Conservation (phyloP, 2,329 filamentous ascomycete genomes). For the Paramyrothecium sp. region DNA sequence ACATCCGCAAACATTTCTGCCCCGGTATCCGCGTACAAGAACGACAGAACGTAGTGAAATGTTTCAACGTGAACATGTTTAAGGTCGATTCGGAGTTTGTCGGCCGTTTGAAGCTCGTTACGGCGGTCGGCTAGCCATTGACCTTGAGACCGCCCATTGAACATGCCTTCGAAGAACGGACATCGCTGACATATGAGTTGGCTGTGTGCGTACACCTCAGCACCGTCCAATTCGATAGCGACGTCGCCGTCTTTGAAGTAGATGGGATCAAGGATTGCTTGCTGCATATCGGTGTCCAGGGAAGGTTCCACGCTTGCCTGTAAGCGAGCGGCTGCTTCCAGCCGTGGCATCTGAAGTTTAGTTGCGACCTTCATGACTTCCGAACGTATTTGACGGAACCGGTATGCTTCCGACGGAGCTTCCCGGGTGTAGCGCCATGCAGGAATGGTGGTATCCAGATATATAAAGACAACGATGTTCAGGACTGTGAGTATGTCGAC, state of each 20-base stretch:
- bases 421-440: conserved; percentile 81
- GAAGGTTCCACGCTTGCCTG: conserved; percentile 65
- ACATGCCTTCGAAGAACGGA: conserved; percentile 89
- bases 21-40: conserved; percentile 82
- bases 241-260: conserved; percentile 83
- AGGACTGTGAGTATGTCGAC: conserved; percentile 77
- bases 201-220: conserved; percentile 74
- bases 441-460: conserved; percentile 77
- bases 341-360: conserved; percentile 64
- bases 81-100: conserved; percentile 70
- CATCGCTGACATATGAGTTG: conserved; percentile 78
- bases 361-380: conserved; percentile 88
- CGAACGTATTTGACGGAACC: conserved; percentile 75
- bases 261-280: conserved; percentile 63
- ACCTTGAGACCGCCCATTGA: conserved; percentile 82
- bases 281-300: conserved; percentile 67
- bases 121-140: conserved; percentile 77
- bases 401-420: conserved; percentile 62
- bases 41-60: conserved; percentile 76
- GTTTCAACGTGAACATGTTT: conserved; percentile 72
- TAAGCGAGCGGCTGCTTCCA: conserved; percentile 76
- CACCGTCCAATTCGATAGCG: conserved; percentile 73
- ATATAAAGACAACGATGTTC: conserved; percentile 77
- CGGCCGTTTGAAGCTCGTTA: conserved; percentile 31
- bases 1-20: conserved; percentile 79